Evolutionary conservation across 441 rosid species (phyloP), one percentile per base, ranked within the genome.

Genomic region (Syzygium syzygioides): DNA sequence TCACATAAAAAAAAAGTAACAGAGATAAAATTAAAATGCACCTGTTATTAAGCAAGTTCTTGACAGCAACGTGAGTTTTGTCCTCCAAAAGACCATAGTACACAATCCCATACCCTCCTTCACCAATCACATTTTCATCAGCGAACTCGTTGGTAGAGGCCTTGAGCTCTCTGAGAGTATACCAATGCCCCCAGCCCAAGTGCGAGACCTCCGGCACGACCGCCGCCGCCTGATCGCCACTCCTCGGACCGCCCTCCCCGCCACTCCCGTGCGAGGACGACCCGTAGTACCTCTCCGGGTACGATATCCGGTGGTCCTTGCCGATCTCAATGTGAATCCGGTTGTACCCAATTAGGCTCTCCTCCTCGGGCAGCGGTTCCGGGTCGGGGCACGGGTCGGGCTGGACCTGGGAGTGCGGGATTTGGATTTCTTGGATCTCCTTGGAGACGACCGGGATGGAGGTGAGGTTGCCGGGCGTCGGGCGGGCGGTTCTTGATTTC

Each of bases 371-470:
- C 7, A 45, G 30, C 32, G 90, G 90, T 48, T 89, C 79, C 45
- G 85, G 88, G 87, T 86, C 87, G 55, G 85, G 87, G 56, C 85
- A 85, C 54, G 87, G 89, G 79, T 88, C 86, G 55, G 90, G 87
- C 87, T 85, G 87, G 57, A 85, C 79, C 79, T 88, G 90, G 79
- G 76, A 26, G 71, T 79, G 89, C 52, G n/a, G 76, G 86, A 54
- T 34, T 54, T 85, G 91, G 86, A 95, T 91, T 89, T 94, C 97
- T 71, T 91, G 94, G 87, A 95, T 95, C 93, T 94, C 96, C 89
- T 94, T 95, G 71, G 94, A 93, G 20, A 94, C 92, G 9, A 34
- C 37, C 1, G 96, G 94, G 89, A 93, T 94, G 89, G 89, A 85
- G 87, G 4, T 55, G 26, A 48, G 57, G 41, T 88, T 90, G 41